phyloP scores from a whole-genome alignment of 108 stramenopile species.

The Schizochytrium sp. region DNA sequence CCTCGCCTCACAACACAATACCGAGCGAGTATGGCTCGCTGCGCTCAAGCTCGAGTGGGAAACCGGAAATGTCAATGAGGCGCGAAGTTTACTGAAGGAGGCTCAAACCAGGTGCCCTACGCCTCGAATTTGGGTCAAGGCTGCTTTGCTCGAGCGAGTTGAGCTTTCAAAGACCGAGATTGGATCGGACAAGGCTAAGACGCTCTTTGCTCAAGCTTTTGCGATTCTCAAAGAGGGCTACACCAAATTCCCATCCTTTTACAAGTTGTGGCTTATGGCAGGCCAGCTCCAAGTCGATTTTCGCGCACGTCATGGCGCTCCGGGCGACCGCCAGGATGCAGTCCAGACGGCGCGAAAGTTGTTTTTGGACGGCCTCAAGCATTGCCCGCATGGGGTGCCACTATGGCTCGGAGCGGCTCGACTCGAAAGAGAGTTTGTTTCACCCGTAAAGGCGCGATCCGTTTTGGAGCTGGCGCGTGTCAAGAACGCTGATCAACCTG shows the following conservation, averaged over 20 bases:
- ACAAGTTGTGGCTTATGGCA: conserved; percentile 90
- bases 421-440: conserved; percentile 65
- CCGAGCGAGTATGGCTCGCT: conserved; percentile 87
- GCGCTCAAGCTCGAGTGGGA: conserved; percentile 96
- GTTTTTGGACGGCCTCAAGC: conserved; percentile 65
- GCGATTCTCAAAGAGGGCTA: conserved; percentile 70
- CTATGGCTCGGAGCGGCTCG: conserved; percentile 80
- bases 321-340: not conserved
- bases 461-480: conserved; percentile 83
- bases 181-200: not conserved
- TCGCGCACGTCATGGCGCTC: conserved; percentile 20
- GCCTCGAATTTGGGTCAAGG: conserved; percentile 84
- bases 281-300: conserved; percentile 78
- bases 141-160: conserved; percentile 76
- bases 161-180: not conserved
- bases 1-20: conserved; percentile 84
- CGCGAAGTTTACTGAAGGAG: conserved; percentile 67
- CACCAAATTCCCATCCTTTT: conserved; percentile 56
- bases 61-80: conserved; percentile 75
- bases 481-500: conserved; percentile 63
- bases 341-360: conserved; percentile 64
- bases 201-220: conserved; percentile 44
- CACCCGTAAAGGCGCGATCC: conserved; percentile 78
- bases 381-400: conserved; percentile 61
- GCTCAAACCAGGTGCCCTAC: conserved; percentile 76